phyloP scores from a whole-genome alignment of 495 filamentous ascomycete species.

The Aspergillus wentii region DNA sequence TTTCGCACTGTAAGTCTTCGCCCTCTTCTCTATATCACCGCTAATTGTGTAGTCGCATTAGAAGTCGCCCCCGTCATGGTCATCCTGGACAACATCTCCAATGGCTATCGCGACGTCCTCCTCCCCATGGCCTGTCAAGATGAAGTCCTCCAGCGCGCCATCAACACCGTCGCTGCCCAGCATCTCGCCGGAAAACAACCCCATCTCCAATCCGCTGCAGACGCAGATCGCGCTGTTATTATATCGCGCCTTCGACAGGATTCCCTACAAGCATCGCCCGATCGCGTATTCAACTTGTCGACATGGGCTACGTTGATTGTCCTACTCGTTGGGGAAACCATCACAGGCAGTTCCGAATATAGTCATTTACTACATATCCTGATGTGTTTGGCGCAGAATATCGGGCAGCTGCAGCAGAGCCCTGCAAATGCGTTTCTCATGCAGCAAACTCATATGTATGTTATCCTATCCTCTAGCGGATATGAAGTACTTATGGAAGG shows the following conservation, averaged over 20 bases:
- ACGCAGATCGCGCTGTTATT: conserved; percentile 10
- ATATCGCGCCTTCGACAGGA: conserved; percentile 14
- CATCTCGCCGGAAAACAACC: conserved; percentile 42
- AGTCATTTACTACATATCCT: conserved; percentile 12
- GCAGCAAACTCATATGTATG: conserved; percentile 15
- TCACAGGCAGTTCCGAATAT: conserved; percentile 18
- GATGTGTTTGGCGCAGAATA: conserved; percentile 8
- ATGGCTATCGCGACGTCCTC: conserved; percentile 73
- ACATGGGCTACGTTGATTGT: conserved; percentile 20
- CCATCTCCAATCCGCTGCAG: conserved; percentile 3
- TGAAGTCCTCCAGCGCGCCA: conserved; percentile 71
- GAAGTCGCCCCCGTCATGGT: conserved; percentile 21
- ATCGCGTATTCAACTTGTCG: conserved; percentile 11
- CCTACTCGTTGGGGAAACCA: conserved; percentile 17
- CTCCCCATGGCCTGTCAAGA: conserved; percentile 69
- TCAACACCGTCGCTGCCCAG: conserved; percentile 67
- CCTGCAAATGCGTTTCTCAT: conserved; percentile 5
- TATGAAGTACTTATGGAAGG: conserved; percentile 1
- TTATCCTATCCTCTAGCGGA: not conserved
- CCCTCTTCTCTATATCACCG: not conserved
- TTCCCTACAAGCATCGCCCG: conserved; percentile 8
- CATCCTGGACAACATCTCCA: conserved; percentile 49
- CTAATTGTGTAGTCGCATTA: conserved; percentile 3
- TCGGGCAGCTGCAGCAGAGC: not conserved
- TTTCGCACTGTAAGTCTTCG: conserved; percentile 12